These are phyloP conservation scores for Allium sativum DNA, from an alignment of 106 monocot species.

Conservation along the genomic window DNA sequence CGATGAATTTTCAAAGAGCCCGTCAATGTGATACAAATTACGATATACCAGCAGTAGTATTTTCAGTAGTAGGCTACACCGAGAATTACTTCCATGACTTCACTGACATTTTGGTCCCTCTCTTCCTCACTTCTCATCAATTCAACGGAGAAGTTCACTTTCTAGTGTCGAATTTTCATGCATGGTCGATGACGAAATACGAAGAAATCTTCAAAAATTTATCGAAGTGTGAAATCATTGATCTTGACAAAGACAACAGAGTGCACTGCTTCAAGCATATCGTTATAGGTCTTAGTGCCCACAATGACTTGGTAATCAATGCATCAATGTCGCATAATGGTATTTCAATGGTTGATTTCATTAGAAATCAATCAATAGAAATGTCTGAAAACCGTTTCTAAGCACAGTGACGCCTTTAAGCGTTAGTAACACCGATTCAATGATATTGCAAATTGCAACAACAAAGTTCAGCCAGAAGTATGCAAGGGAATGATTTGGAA, in stretches of 20 bases:
- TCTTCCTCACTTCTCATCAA: conserved; percentile 26
- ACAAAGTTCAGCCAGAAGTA: too few species aligned
- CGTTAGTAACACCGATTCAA: too few species aligned
- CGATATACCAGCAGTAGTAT: conserved; percentile 33
- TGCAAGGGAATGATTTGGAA: too few species aligned
- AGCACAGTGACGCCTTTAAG: too few species aligned
- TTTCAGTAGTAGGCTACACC: conserved; percentile 29
- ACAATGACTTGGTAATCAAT: conserved; percentile 36
- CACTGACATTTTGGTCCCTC: conserved; percentile 38
- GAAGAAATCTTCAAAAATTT: conserved; percentile 12
- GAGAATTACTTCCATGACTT: conserved; percentile 62
- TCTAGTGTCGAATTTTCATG: conserved; percentile 19
- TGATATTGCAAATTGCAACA: too few species aligned
- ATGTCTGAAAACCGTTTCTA: too few species aligned
- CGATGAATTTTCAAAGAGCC: not conserved
- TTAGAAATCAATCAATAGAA: too few species aligned
- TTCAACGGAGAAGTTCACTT: conserved; percentile 55
- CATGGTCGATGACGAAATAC: conserved; percentile 42
- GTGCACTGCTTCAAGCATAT: conserved; percentile 33
- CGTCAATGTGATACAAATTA: conserved; percentile 17
- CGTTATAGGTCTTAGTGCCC: conserved; percentile 26
- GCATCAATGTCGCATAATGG: conserved; percentile 12
- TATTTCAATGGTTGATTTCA: conserved; percentile 44
- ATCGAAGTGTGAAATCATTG: conserved; percentile 28
- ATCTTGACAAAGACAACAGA: conserved; percentile 23